phyloP scores from a whole-genome alignment of 805 yeast genomes.

The Sugiyamaella marilandica region DNA sequence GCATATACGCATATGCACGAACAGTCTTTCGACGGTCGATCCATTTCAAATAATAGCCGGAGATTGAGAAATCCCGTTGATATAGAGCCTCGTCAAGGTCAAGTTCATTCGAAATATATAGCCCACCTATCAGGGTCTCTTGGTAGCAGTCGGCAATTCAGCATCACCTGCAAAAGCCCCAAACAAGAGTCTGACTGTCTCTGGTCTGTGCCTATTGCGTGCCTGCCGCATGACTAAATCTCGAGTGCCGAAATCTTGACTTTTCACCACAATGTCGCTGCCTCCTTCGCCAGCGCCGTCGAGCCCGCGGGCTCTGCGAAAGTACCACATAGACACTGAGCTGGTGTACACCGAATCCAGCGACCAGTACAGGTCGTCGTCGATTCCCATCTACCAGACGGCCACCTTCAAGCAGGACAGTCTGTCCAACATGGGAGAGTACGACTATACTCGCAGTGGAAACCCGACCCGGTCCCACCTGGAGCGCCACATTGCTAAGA shows the following conservation, averaged over 20 bases:
- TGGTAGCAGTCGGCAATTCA: too few species aligned
- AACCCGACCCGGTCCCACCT: conserved; percentile 85
- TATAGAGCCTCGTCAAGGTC: too few species aligned
- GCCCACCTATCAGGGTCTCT: too few species aligned
- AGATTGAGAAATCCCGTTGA: too few species aligned
- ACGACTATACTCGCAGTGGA: conserved; percentile 86
- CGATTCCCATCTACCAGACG: conserved; percentile 84
- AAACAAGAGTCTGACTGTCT: too few species aligned
- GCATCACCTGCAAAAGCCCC: background rate
- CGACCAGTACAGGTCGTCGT: conserved; percentile 75
- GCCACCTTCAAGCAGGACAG: conserved; percentile 90
- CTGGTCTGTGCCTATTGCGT: background rate
- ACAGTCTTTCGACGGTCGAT: too few species aligned
- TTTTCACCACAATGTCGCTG: conserved; percentile 3
- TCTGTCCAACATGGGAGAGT: conserved; percentile 69
- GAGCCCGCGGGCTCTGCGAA: conserved; percentile 9
- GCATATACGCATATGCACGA: too few species aligned
- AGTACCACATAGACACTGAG: conserved; percentile 61
- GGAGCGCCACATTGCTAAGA: conserved; percentile 69
- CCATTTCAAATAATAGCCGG: too few species aligned
- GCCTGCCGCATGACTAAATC: background rate
- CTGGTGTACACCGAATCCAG: conserved; percentile 55
- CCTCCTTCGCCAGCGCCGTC: conserved; percentile 19
- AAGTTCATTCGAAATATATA: too few species aligned
- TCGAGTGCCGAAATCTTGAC: background rate